A percentile compares a stretch with the other conserved stretches of the same genome.
Conservation (phyloP, 1,284 basidiomycete genomes). For the Heterobasidion occidentale region DNA sequence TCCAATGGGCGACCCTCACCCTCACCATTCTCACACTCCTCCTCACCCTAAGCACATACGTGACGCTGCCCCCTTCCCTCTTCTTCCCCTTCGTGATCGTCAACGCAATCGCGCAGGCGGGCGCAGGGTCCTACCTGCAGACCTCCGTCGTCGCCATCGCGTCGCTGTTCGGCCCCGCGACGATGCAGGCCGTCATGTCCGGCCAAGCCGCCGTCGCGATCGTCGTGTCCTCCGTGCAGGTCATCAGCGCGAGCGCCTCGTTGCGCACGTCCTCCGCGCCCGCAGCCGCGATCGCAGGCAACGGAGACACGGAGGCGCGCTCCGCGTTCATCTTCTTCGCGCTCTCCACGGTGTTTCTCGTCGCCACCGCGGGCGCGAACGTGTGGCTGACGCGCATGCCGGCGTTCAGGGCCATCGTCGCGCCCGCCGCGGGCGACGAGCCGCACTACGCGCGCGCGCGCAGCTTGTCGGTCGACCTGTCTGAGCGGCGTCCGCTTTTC, state of each 20-base stretch:
- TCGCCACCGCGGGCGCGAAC: slow-evolving; percentile 43
- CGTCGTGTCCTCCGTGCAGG: slow-evolving; percentile 62
- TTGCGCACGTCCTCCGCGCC: slow-evolving; percentile 17
- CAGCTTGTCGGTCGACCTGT: slow-evolving; percentile 6
- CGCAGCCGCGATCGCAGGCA: not conserved
- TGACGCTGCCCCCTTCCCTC: slow-evolving; percentile 38
- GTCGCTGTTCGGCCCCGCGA: slow-evolving; percentile 61
- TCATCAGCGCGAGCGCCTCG: slow-evolving; percentile 53
- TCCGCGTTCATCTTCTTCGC: slow-evolving; percentile 69
- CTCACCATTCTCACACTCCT: slow-evolving; percentile 44
- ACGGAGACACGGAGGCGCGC: slow-evolving; percentile 42
- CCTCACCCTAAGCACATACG: slow-evolving; percentile 53
- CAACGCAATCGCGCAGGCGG: slow-evolving; percentile 47
- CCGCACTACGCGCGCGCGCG: slow-evolving; percentile 10
- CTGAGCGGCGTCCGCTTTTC: slow-evolving; percentile 4
- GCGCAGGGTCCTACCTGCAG: slow-evolving; percentile 58
- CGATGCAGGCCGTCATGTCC: slow-evolving; percentile 64
- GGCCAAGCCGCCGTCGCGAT: slow-evolving; percentile 76
- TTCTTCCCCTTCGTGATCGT: slow-evolving; percentile 62
- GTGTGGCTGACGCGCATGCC: slow-evolving; percentile 50
- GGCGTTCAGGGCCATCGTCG: slow-evolving; percentile 45
- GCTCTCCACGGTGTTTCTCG: slow-evolving; percentile 59
- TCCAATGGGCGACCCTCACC: slow-evolving; percentile 33
- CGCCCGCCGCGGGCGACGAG: slow-evolving; percentile 24
- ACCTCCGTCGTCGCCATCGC: slow-evolving; percentile 64